Percentiles rank a stretch among this genome's conserved stretches.
Conservation (phyloP, 2,329 filamentous ascomycete species). For the Colletotrichum zoysiae region DNA sequence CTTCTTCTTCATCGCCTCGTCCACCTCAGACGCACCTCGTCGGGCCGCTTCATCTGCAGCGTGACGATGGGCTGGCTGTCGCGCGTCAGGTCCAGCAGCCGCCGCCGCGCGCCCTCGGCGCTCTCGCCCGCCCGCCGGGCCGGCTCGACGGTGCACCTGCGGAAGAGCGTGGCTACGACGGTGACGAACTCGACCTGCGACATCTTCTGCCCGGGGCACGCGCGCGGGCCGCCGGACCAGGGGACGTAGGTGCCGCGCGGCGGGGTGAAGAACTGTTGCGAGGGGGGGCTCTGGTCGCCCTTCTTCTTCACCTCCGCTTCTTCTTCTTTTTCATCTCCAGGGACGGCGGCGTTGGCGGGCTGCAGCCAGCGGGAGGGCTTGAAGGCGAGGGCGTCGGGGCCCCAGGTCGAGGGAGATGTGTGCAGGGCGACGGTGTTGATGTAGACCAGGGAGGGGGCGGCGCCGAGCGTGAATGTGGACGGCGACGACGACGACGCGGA, state of each 20-base stretch:
- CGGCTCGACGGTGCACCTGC: slow-evolving; percentile 20
- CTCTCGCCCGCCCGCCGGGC: neutral
- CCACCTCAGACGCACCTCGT: slow-evolving; percentile 6
- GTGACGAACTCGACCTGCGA: slow-evolving; percentile 67
- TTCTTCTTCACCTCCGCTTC: no score
- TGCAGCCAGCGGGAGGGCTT: slow-evolving; percentile 55
- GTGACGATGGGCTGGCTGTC: slow-evolving; percentile 8
- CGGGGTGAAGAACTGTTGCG: neutral
- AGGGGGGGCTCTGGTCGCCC: no score
- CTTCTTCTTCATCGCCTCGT: neutral
- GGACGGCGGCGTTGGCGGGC: neutral
- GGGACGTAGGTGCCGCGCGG: slow-evolving; percentile 56
- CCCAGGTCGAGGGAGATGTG: slow-evolving; percentile 45
- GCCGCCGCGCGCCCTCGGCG: neutral
- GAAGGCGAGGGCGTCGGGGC: slow-evolving; percentile 53
- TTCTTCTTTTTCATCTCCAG: no score
- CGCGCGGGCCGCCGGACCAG: slow-evolving; percentile 62
- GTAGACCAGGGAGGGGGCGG: slow-evolving; percentile 51
- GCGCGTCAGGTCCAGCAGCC: neutral
- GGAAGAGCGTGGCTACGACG: slow-evolving; percentile 57
- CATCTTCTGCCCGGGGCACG: slow-evolving; percentile 67
- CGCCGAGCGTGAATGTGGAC: slow-evolving; percentile 48
- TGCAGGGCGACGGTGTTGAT: slow-evolving; percentile 52
- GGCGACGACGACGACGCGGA: neutral
- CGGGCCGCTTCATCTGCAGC: slow-evolving; percentile 13